Base-by-base conservation (phyloP, 306 rosid species). In the Quercus rubra region DNA sequence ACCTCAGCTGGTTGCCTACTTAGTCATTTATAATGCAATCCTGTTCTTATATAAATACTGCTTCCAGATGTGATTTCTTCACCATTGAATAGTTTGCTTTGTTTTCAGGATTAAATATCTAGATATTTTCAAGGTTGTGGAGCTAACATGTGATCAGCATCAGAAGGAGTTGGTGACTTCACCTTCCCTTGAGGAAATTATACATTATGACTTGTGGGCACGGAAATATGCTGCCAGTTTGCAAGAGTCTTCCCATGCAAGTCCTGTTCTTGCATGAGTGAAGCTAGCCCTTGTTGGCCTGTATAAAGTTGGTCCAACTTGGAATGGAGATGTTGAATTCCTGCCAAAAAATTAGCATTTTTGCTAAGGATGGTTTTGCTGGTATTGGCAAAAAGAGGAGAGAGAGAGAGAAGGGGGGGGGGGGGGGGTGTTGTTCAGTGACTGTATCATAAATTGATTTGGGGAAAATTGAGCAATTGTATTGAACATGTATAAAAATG, bases 61-160 rank as follows among this genome's bases (percentile, higher is more conserved):
- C 13, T 56, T 70, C 41, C 20, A 4, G 10, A 7, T 58, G 27
- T 67, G 31, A 68, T 55, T 76, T 41, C 9, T 66, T 77, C n/a
- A 52, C 71, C 75, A 51, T 74, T 25, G 4, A 62, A 55, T 20
- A 66, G 57, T 57, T 71, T 59, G 73, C 30, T 57, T 23, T 69
- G 72, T 66, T 83, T 88, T 25, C 93, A 96, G 99, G 84, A 95
- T 95, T 62, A 10, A 91, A 82, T 95, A 93, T 91, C 82, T 95
- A 84, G 99, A 93, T 75, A 96, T 93, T 61, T 96, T 96, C 90
- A 93, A 90, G 87, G 89, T 93, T 33, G 99, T 96, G 73, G 98
- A 96, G 92, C 87, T 88, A 43, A 96, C 99, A 61, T 96, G 98
- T 46, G 90, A 87, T 59, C 88, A 91, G 80, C 99, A 96, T 86